These are phyloP conservation scores for Eutrema yunnanense DNA, from an alignment of 345 rosid species.

Conservation along the genomic window DNA sequence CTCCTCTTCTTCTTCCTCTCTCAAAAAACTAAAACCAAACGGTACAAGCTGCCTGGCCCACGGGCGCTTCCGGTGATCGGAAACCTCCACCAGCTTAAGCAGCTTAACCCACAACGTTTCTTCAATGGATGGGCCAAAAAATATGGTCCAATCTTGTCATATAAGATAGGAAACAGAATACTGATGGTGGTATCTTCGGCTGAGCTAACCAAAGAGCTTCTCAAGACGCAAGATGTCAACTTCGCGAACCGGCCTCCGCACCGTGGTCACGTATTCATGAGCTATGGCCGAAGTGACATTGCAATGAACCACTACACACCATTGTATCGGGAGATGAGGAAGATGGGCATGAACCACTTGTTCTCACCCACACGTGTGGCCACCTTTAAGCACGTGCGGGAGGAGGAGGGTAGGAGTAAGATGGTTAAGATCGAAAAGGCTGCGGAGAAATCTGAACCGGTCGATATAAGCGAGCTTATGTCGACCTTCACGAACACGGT, in stretches of 20 bases:
- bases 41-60: slow-evolving; percentile 36
- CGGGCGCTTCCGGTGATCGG: slow-evolving; percentile 42
- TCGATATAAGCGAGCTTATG: slow-evolving; percentile 30
- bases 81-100: slow-evolving; percentile 40
- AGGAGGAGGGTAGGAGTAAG: slow-evolving; percentile 28
- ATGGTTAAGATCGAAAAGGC: slow-evolving; percentile 19
- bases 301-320: slow-evolving; percentile 25
- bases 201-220: slow-evolving; percentile 29
- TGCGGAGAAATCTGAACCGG: background rate
- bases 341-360: slow-evolving; percentile 29
- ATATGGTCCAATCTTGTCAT: slow-evolving; percentile 44
- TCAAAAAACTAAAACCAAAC: slow-evolving; percentile 8
- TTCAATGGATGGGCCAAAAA: slow-evolving; percentile 38
- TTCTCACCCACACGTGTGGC: slow-evolving; percentile 30
- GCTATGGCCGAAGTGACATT: slow-evolving; percentile 33
- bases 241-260: slow-evolving; percentile 25
- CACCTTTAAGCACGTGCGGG: slow-evolving; percentile 27
- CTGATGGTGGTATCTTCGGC: slow-evolving; percentile 41
- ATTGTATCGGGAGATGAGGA: slow-evolving; percentile 30
- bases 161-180: slow-evolving; percentile 31
- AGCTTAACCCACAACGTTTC: slow-evolving; percentile 21
- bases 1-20: slow-evolving; percentile 12
- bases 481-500: slow-evolving; percentile 26
- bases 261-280: slow-evolving; percentile 20
- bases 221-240: slow-evolving; percentile 35